A percentile compares a stretch with the other conserved stretches of the same genome.
These are phyloP conservation scores for Picochlorum sp. DNA, from an alignment of 139 green algal genomes.

Conservation along the genomic window DNA sequence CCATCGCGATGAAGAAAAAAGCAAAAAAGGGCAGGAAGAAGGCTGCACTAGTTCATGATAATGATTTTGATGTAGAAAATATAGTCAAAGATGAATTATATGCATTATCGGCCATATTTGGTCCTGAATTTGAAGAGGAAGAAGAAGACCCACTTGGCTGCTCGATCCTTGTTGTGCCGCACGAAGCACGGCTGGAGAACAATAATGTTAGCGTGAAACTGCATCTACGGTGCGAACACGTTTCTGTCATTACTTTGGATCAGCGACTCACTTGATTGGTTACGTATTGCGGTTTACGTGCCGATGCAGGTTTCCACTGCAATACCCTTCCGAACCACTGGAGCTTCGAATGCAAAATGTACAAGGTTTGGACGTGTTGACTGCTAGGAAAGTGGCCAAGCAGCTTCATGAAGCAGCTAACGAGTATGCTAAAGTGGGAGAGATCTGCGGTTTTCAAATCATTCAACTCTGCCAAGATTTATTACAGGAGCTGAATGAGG, in stretches of 20 bases:
- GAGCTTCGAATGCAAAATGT: slow-evolving; percentile 6
- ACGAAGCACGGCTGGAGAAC: slow-evolving; percentile 31
- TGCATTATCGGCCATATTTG: slow-evolving; percentile 45
- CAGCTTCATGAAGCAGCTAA: slow-evolving; percentile 21
- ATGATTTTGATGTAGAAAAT: slow-evolving; percentile 9
- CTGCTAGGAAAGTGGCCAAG: slow-evolving; percentile 22
- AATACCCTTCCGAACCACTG: slow-evolving; percentile 18
- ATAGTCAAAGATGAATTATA: slow-evolving; percentile 25
- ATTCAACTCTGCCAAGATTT: slow-evolving; percentile 39
- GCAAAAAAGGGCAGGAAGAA: slow-evolving; percentile 17
- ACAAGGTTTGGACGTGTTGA: slow-evolving; percentile 2
- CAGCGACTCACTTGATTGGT: not conserved
- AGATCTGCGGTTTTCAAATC: slow-evolving; percentile 59
- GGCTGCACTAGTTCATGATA: not conserved
- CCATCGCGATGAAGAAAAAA: slow-evolving; percentile 27
- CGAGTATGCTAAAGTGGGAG: slow-evolving; percentile 10
- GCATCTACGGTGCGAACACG: slow-evolving; percentile 25
- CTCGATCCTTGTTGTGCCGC: slow-evolving; percentile 39
- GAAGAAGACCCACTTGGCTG: slow-evolving; percentile 39
- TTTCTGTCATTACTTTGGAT: not conserved
- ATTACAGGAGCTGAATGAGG: slow-evolving; percentile 34
- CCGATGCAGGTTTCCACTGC: slow-evolving; percentile 4
- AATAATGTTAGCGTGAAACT: slow-evolving; percentile 42
- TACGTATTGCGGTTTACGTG: not conserved
- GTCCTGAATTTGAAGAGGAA: slow-evolving; percentile 24